These are phyloP conservation scores for Xerocomellus intermedius DNA, from an alignment of 768 basidiomycete genomes.

Conservation along the genomic window DNA sequence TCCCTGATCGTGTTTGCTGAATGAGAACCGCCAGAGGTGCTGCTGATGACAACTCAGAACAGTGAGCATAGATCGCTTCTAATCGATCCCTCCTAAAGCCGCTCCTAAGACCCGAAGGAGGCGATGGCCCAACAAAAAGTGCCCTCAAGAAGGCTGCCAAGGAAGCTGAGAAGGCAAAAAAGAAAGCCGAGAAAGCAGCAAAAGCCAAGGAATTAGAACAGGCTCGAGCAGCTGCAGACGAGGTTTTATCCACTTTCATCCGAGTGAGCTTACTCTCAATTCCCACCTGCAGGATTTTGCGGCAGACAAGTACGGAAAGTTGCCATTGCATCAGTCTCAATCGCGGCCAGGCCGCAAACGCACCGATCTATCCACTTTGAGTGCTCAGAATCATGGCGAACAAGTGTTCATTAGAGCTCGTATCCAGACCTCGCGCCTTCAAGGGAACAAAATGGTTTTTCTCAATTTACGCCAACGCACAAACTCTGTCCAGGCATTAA, in stretches of 20 bases:
- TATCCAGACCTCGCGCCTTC: constrained; percentile 86
- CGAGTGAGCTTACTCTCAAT: constrained; percentile 29
- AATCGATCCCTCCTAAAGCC: constrained; percentile 1
- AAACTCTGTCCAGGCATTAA: constrained; percentile 82
- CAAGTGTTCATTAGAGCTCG: constrained; percentile 84
- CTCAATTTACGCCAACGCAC: constrained; percentile 86
- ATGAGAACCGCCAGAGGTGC: constrained; percentile 1
- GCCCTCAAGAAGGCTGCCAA: constrained; percentile 92
- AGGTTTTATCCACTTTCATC: constrained; percentile 31
- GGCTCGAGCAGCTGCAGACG: constrained; percentile 65
- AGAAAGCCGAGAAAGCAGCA: constrained; percentile 82
- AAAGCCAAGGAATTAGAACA: constrained; percentile 76
- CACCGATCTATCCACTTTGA: constrained; percentile 63
- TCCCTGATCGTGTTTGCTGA: not conserved
- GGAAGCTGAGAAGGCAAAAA: constrained; percentile 86
- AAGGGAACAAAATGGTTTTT: constrained; percentile 96
- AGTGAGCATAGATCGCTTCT: constrained; percentile 4
- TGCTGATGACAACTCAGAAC: constrained; percentile 9
- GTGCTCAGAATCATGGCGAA: constrained; percentile 62
- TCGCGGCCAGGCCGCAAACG: constrained; percentile 61
- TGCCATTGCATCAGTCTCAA: constrained; percentile 91
- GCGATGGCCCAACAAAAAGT: constrained; percentile 71
- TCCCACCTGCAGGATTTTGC: constrained; percentile 63
- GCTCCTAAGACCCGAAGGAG: constrained; percentile 21
- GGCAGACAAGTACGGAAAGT: constrained; percentile 75